Base-by-base conservation (phyloP, 2,329 filamentous ascomycete genomes). In the Diaporthe citrichinensis region DNA sequence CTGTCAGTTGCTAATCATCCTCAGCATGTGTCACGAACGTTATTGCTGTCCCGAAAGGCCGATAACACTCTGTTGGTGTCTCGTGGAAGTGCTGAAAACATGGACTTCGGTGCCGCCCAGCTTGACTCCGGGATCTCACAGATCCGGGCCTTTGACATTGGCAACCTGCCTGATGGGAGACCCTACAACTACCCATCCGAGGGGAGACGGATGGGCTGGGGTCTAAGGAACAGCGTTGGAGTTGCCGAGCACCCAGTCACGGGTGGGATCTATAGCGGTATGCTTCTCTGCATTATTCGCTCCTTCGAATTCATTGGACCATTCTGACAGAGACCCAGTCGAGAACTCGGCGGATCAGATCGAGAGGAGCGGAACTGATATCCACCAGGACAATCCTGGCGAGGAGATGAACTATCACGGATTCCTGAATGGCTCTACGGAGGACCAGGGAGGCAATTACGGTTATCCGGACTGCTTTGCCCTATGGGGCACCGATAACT, bases 401-500 rank as follows among this genome's bases (percentile, higher is more conserved):
- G 93, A 95, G 80, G 92, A 94, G 82, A 83, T 95, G 81, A 94
- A 95, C 82, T 94, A 89, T 81, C 90, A 93, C 78, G 92, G 93
- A 2, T 87, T 87, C 68, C 85, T 94, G 49, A 79, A 83, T 76
- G 79, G 82, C 20, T 79, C 82, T 14, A 78, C 78, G 0, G 80
- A 79, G 15, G 73, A 81, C 28, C 81, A 84, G 73, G 86, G 85
- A 23, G 83, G 82, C 4, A 94, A 94, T 82, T 93, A 92, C 80
- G 94, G 93, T 31, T 95, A 95, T 80, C 94, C 94, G 2, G 83
- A 87, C 61, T 95, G 94, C 84, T 93, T 91, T 79, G 86, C 93
- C 0, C 86, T 92, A 12, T 95, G 93, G 92, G 86, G 89, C 75
- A 87, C 89, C 0, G 80, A 84, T 20, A 79, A 83, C 17, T 82